Evolutionary conservation across 805 yeast genomes (phyloP), one percentile per base, ranked within the genome.

Genomic region (Barnettozyma vustinii): DNA sequence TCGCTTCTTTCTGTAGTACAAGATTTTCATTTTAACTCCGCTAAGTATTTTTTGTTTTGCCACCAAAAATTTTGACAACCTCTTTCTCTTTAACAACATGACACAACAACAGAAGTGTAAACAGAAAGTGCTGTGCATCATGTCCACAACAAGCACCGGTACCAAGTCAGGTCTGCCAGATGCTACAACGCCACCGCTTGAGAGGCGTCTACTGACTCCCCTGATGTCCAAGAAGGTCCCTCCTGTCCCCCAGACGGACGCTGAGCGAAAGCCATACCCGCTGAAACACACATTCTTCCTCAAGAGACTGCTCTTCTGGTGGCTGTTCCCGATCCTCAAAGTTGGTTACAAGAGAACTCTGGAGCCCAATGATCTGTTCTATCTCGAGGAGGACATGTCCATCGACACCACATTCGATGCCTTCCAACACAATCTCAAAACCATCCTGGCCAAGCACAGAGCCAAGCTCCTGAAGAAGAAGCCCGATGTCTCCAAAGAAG

Each of bases 261-360:
- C 50, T 1, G 82, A 80, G 52, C 62, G 87, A 48, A 59, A 48
- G 13, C 59, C 55, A 5, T 80, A 69, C 58, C 86, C 85, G 0
- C 67, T 62, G 46, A 50, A 56, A 26, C 54, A 59, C 12, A 67
- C 74, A 5, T 74, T 74, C 45, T 45, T 70, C 15, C 46, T 80
- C 10, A 71, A 74, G 13, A 66, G 66, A 54, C 42, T 72, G 0
- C 76, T 81, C 56, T 80, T 84, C 61, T 74, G 83, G 79, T 87
- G 92, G 91, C 64, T 86, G 42, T 57, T 66, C 23, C 90, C 90
- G 0, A 56, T 86, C 37, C 65, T 87, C 71, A 67, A 65, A 15
- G 76, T 77, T 8, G 94, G 95, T 7, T 86, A 86, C 63, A 83
- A 80, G 62, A 72, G 94, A 59, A 84, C 91, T 0, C 65, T 87